These are phyloP conservation scores for Colletotrichum nymphaeae DNA, from an alignment of 2,329 filamentous ascomycete species.

Conservation along the genomic window DNA sequence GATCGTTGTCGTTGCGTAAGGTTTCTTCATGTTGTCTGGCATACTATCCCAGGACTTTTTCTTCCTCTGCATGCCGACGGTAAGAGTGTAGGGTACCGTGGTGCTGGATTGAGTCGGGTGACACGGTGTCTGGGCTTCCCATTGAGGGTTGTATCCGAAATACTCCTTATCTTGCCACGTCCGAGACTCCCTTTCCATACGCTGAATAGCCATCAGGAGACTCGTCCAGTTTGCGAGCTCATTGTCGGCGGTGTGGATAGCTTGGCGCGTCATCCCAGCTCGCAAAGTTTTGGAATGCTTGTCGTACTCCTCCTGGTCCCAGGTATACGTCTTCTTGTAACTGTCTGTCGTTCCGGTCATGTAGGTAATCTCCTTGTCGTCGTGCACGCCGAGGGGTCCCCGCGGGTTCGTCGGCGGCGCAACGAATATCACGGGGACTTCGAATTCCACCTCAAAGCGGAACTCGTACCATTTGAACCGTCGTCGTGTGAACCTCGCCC, in stretches of 20 bases:
- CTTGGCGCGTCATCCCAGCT: constrained; percentile 18
- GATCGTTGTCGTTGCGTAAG: constrained; percentile 50
- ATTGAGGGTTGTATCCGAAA: constrained; percentile 10
- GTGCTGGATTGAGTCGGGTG: background rate
- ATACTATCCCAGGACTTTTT: constrained; percentile 33
- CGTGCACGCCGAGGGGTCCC: constrained; percentile 10
- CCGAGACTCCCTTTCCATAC: constrained; percentile 32
- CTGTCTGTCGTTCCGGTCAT: constrained; percentile 26
- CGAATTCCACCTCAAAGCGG: constrained; percentile 31
- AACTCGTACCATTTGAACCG: constrained; percentile 33
- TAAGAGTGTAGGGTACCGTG: background rate
- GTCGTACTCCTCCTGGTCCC: constrained; percentile 21
- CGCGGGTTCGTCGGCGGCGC: constrained; percentile 16
- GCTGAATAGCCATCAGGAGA: constrained; percentile 32
- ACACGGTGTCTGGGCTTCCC: constrained; percentile 15
- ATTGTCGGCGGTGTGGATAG: constrained; percentile 33
- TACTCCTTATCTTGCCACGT: constrained; percentile 27
- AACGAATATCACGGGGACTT: constrained; percentile 32
- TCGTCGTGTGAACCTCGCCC: constrained; percentile 24
- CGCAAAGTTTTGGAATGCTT: constrained; percentile 2
- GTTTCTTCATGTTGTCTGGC: constrained; percentile 39
- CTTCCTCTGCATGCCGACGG: constrained; percentile 31
- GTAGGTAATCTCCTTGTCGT: constrained; percentile 26
- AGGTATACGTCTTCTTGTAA: constrained; percentile 24
- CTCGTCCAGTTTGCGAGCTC: constrained; percentile 25